A percentile compares a stretch with the other conserved stretches of the same genome.
These are phyloP conservation scores for Cladosporium oxysporum DNA, from an alignment of 2,329 filamentous ascomycete species.

Conservation along the genomic window DNA sequence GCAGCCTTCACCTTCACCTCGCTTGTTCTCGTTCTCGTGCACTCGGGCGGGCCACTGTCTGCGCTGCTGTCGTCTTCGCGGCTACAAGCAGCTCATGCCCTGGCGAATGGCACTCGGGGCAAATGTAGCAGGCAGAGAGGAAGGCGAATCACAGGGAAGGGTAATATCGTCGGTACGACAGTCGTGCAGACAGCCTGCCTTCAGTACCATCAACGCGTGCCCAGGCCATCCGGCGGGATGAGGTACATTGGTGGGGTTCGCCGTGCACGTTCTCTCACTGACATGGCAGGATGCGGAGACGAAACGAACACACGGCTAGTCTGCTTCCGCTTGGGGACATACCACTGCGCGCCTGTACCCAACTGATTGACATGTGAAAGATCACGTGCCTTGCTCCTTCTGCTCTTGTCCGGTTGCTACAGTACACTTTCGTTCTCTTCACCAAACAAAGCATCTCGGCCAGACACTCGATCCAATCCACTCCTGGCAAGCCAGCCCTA, in stretches of 20 bases:
- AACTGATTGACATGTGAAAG: constrained; percentile 12
- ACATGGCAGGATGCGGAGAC: background rate
- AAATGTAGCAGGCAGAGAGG: background rate
- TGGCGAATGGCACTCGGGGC: background rate
- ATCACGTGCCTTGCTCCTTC: constrained; percentile 2
- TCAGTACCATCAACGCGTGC: background rate
- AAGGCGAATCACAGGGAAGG: constrained; percentile 4
- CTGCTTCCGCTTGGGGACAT: background rate
- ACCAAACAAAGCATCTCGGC: background rate
- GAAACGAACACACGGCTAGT: background rate
- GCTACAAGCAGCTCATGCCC: constrained; percentile 13
- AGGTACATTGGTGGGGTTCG: background rate
- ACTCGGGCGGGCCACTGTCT: background rate
- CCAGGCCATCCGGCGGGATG: constrained; percentile 4
- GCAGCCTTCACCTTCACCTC: background rate
- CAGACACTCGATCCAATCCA: background rate
- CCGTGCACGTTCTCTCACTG: background rate
- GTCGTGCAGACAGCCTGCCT: background rate
- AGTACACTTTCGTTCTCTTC: background rate
- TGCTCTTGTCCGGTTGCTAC: background rate
- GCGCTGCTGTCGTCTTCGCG: background rate
- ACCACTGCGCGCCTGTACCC: background rate
- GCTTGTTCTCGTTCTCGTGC: too few relatives aligned
- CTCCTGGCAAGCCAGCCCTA: background rate
- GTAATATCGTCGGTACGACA: constrained; percentile 1